phyloP scores from a whole-genome alignment of 805 yeast genomes.

The Cyberlindnera japonica region DNA sequence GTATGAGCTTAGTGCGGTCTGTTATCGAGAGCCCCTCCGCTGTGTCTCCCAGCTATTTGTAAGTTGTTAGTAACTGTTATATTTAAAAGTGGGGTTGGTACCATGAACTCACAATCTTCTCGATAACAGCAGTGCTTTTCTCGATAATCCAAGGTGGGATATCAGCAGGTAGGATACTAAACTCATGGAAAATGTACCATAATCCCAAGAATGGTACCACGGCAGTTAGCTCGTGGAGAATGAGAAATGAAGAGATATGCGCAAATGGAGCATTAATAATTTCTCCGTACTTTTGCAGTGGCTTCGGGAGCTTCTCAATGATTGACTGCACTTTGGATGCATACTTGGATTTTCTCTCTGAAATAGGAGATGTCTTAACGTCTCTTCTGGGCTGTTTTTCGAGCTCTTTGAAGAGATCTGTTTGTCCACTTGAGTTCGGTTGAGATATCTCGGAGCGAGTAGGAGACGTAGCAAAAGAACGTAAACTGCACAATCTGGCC shows the following conservation, averaged over 20 bases:
- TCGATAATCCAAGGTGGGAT: slow-evolving; percentile 58
- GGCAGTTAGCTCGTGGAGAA: slow-evolving; percentile 75
- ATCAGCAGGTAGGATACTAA: slow-evolving; percentile 49
- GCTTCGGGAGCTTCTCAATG: slow-evolving; percentile 44
- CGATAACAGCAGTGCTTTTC: slow-evolving; percentile 56
- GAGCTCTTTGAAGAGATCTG: slow-evolving; percentile 15
- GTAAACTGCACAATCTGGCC: too few relatives aligned
- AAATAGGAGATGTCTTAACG: not conserved
- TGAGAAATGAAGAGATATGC: slow-evolving; percentile 58
- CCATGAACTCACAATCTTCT: slow-evolving; percentile 39
- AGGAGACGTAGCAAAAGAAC: too few relatives aligned
- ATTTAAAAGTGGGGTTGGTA: slow-evolving; percentile 3
- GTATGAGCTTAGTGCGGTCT: slow-evolving; percentile 50
- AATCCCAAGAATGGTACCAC: slow-evolving; percentile 63
- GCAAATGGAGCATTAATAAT: slow-evolving; percentile 55
- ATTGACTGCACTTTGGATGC: slow-evolving; percentile 16
- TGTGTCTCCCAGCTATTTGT: slow-evolving; percentile 23
- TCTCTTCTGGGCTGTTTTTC: slow-evolving; percentile 13
- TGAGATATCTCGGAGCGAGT: too few relatives aligned
- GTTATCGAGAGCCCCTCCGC: slow-evolving; percentile 35
- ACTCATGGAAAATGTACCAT: slow-evolving; percentile 63
- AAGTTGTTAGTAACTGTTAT: slow-evolving; percentile 15
- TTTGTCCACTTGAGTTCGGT: not conserved
- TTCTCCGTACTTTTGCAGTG: slow-evolving; percentile 46
- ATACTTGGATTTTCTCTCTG: slow-evolving; percentile 3